Percentiles rank a stretch among this genome's conserved stretches.
phyloP scores from a whole-genome alignment of 106 monocot species.

The Platanthera zijinensis region DNA sequence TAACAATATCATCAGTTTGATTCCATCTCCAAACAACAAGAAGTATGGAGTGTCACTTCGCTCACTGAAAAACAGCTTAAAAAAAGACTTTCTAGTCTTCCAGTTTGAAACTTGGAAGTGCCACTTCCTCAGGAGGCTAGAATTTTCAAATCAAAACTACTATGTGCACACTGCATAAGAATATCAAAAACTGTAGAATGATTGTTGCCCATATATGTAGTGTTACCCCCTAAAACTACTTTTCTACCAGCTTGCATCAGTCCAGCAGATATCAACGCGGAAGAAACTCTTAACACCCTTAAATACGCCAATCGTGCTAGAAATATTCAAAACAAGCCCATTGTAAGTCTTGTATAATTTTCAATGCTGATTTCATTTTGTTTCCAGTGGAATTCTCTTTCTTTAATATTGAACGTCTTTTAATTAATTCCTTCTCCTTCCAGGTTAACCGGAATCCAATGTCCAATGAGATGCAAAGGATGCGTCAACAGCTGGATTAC shows the following conservation, averaged over 20 bases:
- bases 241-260: slow-evolving; percentile 84
- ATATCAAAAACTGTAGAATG: too few relatives aligned
- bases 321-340: slow-evolving; percentile 95
- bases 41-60: too few relatives aligned
- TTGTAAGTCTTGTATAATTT: slow-evolving; percentile 40
- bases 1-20: too few relatives aligned
- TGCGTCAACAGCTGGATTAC: slow-evolving; percentile 89
- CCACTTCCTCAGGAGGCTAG: too few relatives aligned
- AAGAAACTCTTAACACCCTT: slow-evolving; percentile 94
- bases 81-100: too few relatives aligned
- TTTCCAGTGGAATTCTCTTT: neutral
- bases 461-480: slow-evolving; percentile 84
- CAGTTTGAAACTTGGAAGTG: too few relatives aligned
- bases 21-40: too few relatives aligned
- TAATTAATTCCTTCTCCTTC: slow-evolving; percentile 7
- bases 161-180: too few relatives aligned
- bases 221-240: neutral
- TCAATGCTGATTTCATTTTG: neutral
- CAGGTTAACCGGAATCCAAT: slow-evolving; percentile 95
- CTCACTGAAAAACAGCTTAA: too few relatives aligned
- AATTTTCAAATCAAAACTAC: too few relatives aligned
- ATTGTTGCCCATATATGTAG: too few relatives aligned
- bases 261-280: slow-evolving; percentile 96
- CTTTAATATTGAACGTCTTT: neutral
- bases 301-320: slow-evolving; percentile 99